Base-by-base conservation (phyloP, 2,329 filamentous ascomycete species). In the Sclerotinia minor region DNA sequence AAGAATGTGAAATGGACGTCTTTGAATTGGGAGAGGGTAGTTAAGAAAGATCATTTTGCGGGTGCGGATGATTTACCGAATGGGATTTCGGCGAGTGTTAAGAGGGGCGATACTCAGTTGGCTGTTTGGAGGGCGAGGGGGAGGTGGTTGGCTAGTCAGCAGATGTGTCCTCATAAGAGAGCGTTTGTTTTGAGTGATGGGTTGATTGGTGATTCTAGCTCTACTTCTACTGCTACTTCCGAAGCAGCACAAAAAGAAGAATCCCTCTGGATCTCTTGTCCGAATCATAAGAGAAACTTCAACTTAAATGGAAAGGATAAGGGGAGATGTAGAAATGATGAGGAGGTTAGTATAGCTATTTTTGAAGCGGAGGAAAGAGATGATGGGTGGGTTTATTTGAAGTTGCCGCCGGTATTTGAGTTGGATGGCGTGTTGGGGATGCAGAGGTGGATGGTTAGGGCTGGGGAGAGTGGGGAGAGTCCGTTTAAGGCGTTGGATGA, bases 81-180 rank as follows among this genome's bases (percentile, higher is more conserved):
- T 38, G 91, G 90, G 44, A 89, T 92, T 68, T 90, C 87, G 13
- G 88, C 91, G 5, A 89, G 89, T 44, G 82, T 97, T 79, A 95
- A 96, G 82, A 86, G 92, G 54, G 92, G 93, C 54, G 92, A 96
- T 78, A 96, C 92, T 0, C 93, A 97, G 78, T 84, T 97, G 2
- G 92, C 93, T 9, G 82, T 97, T 65, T 97, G 94, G 86, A 91
- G 92, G 74, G 85, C 96, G 70, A 86, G 87, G 65, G 92, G 92
- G 26, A 85, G 85, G 65, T 96, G 89, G 82, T 94, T 94, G 78
- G 91, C 91, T 68, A 91, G 90, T 19, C 93, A 97, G 80, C 92
- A 97, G 77, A 97, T 97, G 93, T 97, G 93, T 77, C 93, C 93
- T 13, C 92, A 96, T 81, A 95, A 94, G 80, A 89, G 92, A 15